Conservation (phyloP, 1,284 basidiomycete species). For the Heimioporus retisporus region DNA sequence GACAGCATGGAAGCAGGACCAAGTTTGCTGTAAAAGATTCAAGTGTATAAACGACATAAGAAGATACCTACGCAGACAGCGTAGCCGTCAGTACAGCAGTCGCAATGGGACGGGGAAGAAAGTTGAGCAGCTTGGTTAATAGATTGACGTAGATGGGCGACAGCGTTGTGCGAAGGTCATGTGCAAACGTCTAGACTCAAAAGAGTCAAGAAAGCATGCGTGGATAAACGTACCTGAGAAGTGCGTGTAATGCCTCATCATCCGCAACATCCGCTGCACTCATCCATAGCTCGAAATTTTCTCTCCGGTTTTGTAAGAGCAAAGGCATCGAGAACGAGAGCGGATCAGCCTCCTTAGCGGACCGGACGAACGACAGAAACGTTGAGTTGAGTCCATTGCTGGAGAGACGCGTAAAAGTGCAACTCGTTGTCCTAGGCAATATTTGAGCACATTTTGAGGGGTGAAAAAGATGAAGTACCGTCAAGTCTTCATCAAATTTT, state of each 20-base stretch:
- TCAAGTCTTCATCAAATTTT: constrained; percentile 69
- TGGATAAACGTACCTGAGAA: constrained; percentile 74
- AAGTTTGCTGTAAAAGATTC: constrained; percentile 67
- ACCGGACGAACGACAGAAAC: constrained; percentile 78
- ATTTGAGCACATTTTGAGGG: constrained; percentile 9
- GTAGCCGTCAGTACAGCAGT: constrained; percentile 71
- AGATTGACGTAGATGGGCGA: constrained; percentile 67
- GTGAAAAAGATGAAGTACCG: constrained; percentile 47
- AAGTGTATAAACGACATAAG: constrained; percentile 65
- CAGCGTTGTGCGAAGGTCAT: constrained; percentile 80
- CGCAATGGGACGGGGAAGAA: constrained; percentile 68
- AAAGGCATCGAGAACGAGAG: constrained; percentile 85
- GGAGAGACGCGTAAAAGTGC: constrained; percentile 75
- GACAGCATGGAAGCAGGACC: constrained; percentile 59
- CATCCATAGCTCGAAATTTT: constrained; percentile 73
- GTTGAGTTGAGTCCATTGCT: constrained; percentile 84
- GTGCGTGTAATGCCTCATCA: constrained; percentile 73
- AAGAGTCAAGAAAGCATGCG: constrained; percentile 23
- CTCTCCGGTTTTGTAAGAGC: constrained; percentile 82
- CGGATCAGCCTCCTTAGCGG: constrained; percentile 68
- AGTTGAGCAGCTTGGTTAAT: constrained; percentile 61
- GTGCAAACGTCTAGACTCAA: constrained; percentile 62
- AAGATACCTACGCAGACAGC: constrained; percentile 70
- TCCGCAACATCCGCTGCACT: constrained; percentile 64
- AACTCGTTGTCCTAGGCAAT: constrained; percentile 71